Percentiles rank a stretch among this genome's conserved stretches.
Evolutionary conservation across 805 yeast genomes (phyloP).

Genomic region (Ogataea polymorpha): DNA sequence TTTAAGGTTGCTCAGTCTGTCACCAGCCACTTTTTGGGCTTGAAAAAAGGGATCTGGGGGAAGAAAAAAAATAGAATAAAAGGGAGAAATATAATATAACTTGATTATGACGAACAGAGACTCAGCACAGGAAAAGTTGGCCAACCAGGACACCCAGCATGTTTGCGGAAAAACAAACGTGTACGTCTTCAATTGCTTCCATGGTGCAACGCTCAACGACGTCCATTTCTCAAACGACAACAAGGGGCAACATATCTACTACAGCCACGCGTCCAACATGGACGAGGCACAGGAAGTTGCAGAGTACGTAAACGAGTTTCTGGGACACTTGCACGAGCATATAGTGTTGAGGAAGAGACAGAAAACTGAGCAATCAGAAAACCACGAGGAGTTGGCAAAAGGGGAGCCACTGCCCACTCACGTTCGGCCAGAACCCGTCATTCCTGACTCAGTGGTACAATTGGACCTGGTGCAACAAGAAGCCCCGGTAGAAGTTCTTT

Average conservation of each 20-base stretch:
- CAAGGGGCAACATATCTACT: not conserved
- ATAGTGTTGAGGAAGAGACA: not conserved
- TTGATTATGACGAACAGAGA: too few species aligned
- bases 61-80: not conserved
- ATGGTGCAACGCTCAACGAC: slow-evolving; percentile 7
- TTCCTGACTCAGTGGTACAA: not conserved
- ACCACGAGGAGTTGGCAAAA: not conserved
- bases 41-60: not conserved
- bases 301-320: not conserved
- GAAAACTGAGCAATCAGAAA: not conserved
- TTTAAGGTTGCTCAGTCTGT: slow-evolving; percentile 1
- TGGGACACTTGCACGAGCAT: not conserved
- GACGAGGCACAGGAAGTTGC: not conserved
- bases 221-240: slow-evolving; percentile 3
- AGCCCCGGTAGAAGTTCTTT: too few species aligned
- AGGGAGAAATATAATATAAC: too few species aligned
- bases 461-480: not conserved
- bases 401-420: too few species aligned
- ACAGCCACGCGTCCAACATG: not conserved
- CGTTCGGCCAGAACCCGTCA: not conserved
- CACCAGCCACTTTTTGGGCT: slow-evolving; percentile 1
- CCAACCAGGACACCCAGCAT: not conserved
- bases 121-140: not conserved
- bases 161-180: not conserved
- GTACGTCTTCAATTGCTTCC: slow-evolving; percentile 8